These are phyloP conservation scores for Jatropha multifida DNA, from an alignment of 441 rosid species.

Conservation along the genomic window DNA sequence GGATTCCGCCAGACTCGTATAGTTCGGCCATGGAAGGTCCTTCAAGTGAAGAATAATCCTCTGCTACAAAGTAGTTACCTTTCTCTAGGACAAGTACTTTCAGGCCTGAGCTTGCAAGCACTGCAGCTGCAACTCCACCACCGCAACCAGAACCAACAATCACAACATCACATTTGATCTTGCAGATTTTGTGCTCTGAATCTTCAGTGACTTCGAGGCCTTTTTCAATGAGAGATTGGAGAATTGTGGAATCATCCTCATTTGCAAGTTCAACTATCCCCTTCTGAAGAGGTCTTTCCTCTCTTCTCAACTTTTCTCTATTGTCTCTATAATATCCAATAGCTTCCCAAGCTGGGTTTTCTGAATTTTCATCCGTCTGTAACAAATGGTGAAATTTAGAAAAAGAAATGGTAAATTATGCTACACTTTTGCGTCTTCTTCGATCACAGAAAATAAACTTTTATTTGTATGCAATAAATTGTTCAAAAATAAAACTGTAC, in stretches of 20 bases:
- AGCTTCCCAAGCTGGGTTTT: conserved; percentile 63
- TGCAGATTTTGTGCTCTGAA: conserved; percentile 28
- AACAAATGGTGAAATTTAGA: background rate
- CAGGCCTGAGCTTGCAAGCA: conserved; percentile 57
- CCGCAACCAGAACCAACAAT: conserved; percentile 83
- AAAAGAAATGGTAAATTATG: no score
- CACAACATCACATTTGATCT: conserved; percentile 70
- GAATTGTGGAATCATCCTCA: conserved; percentile 42
- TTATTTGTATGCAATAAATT: background rate
- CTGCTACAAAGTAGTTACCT: conserved; percentile 59
- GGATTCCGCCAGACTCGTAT: conserved; percentile 50
- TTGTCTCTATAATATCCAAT: conserved; percentile 52
- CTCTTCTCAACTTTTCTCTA: conserved; percentile 28
- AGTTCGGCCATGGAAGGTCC: conserved; percentile 60
- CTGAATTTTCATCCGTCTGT: conserved; percentile 53
- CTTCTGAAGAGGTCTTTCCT: conserved; percentile 55
- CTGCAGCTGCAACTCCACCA: conserved; percentile 83
- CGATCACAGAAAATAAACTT: no score
- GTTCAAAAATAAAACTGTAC: background rate
- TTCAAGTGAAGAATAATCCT: conserved; percentile 62
- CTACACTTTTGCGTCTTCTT: no score
- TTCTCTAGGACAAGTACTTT: conserved; percentile 76
- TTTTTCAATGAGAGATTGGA: conserved; percentile 41
- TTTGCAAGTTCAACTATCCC: conserved; percentile 60
- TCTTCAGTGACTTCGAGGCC: conserved; percentile 53